Evolutionary conservation across 352 stramenopile species (phyloP).

Genomic region (Blastocystis sp.): DNA sequence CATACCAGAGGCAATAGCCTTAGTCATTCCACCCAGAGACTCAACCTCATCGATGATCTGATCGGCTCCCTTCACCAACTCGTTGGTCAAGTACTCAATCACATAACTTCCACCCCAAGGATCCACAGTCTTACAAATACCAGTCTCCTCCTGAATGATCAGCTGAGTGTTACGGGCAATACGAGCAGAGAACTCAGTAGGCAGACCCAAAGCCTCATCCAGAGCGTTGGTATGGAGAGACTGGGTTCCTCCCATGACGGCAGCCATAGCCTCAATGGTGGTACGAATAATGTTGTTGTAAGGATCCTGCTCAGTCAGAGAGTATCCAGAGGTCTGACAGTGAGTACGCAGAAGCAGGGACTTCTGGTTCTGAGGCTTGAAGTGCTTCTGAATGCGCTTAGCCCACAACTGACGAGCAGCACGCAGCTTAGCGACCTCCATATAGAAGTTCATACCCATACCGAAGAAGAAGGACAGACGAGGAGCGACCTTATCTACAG

Average conservation of each 20-base stretch:
- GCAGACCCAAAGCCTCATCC: slow-evolving; percentile 91
- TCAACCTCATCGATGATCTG: slow-evolving; percentile 83
- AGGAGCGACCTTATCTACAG: slow-evolving; percentile 87
- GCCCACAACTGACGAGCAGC: slow-evolving; percentile 89
- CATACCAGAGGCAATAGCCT: slow-evolving; percentile 90
- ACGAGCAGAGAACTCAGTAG: slow-evolving; percentile 89
- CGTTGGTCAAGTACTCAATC: slow-evolving; percentile 91
- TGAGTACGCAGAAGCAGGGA: slow-evolving; percentile 89
- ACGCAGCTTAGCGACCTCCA: slow-evolving; percentile 89
- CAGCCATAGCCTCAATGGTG: slow-evolving; percentile 89
- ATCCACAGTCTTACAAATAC: slow-evolving; percentile 87
- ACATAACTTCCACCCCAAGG: slow-evolving; percentile 93
- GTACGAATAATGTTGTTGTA: slow-evolving; percentile 97
- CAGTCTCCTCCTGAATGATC: slow-evolving; percentile 91
- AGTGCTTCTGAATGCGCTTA: slow-evolving; percentile 86
- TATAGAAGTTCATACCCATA: slow-evolving; percentile 96
- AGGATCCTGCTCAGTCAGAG: slow-evolving; percentile 90
- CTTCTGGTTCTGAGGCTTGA: slow-evolving; percentile 88
- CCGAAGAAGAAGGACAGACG: slow-evolving; percentile 94
- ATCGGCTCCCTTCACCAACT: slow-evolving; percentile 79
- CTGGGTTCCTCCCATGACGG: slow-evolving; percentile 88
- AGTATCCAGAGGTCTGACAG: slow-evolving; percentile 92
- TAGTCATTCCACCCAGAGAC: slow-evolving; percentile 89
- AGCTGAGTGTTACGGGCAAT: slow-evolving; percentile 96
- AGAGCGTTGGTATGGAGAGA: slow-evolving; percentile 94